phyloP scores from a whole-genome alignment of 306 rosid species.

The Carpinus fangiana region DNA sequence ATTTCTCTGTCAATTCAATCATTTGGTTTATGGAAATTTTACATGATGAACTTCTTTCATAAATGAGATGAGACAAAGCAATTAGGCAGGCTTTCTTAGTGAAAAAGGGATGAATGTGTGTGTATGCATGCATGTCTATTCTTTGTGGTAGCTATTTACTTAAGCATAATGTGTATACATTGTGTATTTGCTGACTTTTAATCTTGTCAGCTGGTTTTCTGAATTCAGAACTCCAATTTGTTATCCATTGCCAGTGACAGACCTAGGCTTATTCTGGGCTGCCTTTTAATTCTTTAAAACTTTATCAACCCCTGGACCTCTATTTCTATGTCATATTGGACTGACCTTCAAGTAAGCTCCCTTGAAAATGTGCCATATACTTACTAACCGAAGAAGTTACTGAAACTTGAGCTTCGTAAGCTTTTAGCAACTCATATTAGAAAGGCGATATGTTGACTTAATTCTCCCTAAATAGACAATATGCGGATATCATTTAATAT shows the following conservation, averaged over 20 bases:
- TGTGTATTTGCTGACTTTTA: neutral
- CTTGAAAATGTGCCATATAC: constrained; percentile 5
- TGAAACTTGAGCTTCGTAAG: neutral
- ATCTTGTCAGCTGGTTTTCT: neutral
- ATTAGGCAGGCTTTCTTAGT: neutral
- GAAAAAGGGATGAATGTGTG: neutral
- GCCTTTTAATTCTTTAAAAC: constrained; percentile 7
- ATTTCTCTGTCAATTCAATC: constrained; percentile 17
- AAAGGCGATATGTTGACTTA: neutral
- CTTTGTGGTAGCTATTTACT: neutral
- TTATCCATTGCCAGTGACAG: neutral
- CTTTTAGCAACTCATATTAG: neutral
- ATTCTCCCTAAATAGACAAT: neutral
- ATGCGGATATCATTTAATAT: neutral
- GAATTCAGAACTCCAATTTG: neutral
- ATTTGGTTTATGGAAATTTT: neutral
- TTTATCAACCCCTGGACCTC: constrained; percentile 1
- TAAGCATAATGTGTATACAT: neutral
- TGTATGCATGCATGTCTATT: neutral
- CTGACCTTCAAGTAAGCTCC: constrained; percentile 9
- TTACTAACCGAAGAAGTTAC: neutral
- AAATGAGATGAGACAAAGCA: neutral
- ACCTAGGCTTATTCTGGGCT: neutral
- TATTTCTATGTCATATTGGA: constrained; percentile 13
- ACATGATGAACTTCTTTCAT: neutral